phyloP scores from a whole-genome alignment of 306 rosid species.

The Quercus parvula region DNA sequence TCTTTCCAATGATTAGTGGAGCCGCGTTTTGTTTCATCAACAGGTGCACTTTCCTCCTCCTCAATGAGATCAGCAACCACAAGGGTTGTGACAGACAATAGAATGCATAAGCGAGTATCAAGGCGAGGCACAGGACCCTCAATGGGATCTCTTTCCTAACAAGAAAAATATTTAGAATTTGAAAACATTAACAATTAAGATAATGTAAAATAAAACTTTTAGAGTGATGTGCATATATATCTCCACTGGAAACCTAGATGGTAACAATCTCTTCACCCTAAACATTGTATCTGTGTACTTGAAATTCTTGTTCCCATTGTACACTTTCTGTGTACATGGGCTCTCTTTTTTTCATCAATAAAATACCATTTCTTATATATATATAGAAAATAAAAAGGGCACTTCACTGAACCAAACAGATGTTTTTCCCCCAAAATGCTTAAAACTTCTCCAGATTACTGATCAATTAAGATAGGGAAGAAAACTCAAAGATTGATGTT shows the following conservation, averaged over 20 bases:
- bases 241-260: not conserved
- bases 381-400: not conserved
- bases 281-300: not conserved
- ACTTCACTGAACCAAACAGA: not conserved
- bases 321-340: too few species aligned
- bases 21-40: slow-evolving; percentile 43
- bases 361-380: too few species aligned
- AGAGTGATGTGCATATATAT: not conserved
- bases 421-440: not conserved
- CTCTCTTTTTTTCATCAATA: too few species aligned
- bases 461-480: not conserved
- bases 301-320: too few species aligned
- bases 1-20: slow-evolving; percentile 57
- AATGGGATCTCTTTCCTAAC: slow-evolving; percentile 92
- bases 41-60: slow-evolving; percentile 63
- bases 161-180: slow-evolving; percentile 3
- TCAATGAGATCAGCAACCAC: slow-evolving; percentile 79
- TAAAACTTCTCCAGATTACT: not conserved
- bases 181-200: not conserved
- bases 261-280: not conserved
- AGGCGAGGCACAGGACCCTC: slow-evolving; percentile 98
- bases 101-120: slow-evolving; percentile 89
- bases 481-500: not conserved
- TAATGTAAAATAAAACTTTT: not conserved
- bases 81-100: slow-evolving; percentile 76